Evolutionary conservation across 768 basidiomycete species (phyloP).

Genomic region (Udeniomyces megalosporus): DNA sequence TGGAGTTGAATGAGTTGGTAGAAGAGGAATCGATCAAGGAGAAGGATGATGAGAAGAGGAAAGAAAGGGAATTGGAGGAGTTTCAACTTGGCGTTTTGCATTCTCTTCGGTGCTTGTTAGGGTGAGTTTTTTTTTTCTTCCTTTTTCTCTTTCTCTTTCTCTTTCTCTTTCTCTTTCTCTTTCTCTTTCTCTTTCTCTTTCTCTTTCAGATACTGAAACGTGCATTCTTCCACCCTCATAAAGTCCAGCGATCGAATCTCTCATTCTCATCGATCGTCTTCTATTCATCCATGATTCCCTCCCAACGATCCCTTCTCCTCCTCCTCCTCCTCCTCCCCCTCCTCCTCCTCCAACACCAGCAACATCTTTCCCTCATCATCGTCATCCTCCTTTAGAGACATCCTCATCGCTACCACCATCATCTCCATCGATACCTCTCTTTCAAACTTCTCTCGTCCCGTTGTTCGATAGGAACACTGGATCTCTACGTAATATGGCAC

Average conservation of each 20-base stretch:
- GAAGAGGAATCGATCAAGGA: neutral
- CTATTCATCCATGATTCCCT: neutral
- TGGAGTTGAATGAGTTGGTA: neutral
- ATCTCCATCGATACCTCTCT: neutral
- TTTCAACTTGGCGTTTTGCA: neutral
- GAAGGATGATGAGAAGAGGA: neutral
- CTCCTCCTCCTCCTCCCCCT: neutral
- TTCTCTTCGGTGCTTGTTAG: neutral
- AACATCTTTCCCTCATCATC: too few species aligned
- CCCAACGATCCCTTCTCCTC: too few species aligned
- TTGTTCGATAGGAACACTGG: neutral
- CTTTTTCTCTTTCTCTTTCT: neutral
- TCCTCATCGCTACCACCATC: too few species aligned
- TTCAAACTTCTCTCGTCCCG: neutral
- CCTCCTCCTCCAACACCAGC: too few species aligned
- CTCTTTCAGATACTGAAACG: too few species aligned
- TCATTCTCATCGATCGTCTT: neutral
- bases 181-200: neutral
- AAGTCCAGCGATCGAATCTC: neutral
- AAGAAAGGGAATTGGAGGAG: neutral
- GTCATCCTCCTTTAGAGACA: too few species aligned
- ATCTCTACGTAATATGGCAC: neutral
- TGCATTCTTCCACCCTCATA: too few species aligned
- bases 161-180: neutral
- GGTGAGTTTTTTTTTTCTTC: neutral